Evolutionary conservation across 108 stramenopile species (phyloP).

Genomic region (Pseudonitzschia multistriata): DNA sequence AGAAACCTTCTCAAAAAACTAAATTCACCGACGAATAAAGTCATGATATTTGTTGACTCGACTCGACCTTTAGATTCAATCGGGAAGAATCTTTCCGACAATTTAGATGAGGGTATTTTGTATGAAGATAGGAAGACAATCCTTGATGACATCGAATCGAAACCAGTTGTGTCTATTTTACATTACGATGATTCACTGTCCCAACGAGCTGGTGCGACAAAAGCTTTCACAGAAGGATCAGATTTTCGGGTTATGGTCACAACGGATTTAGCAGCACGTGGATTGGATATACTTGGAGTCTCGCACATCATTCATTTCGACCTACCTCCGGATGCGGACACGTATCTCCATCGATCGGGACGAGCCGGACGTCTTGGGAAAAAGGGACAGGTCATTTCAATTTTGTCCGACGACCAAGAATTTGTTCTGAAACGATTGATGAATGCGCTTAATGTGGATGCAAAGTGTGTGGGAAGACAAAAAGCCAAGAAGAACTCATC

Average conservation of each 20-base stretch:
- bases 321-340: slow-evolving; percentile 74
- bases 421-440: slow-evolving; percentile 75
- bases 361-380: slow-evolving; percentile 81
- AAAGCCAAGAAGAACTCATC: slow-evolving; percentile 1
- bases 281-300: slow-evolving; percentile 76
- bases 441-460: slow-evolving; percentile 43
- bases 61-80: slow-evolving; percentile 69
- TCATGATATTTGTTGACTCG: slow-evolving; percentile 73
- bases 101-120: slow-evolving; percentile 43
- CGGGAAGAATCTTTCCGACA: slow-evolving; percentile 51
- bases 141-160: not conserved
- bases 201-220: slow-evolving; percentile 72
- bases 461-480: slow-evolving; percentile 31
- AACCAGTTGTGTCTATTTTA: slow-evolving; percentile 46
- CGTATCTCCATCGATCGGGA: slow-evolving; percentile 89
- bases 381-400: slow-evolving; percentile 69
- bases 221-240: slow-evolving; percentile 57
- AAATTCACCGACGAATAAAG: slow-evolving; percentile 33
- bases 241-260: slow-evolving; percentile 74
- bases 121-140: slow-evolving; percentile 30
- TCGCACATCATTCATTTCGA: slow-evolving; percentile 89
- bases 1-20: slow-evolving; percentile 69
- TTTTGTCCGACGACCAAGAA: slow-evolving; percentile 76
- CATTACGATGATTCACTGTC: slow-evolving; percentile 65
- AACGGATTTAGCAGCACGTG: slow-evolving; percentile 87